Percentiles rank a stretch among this genome's conserved stretches.
These are phyloP conservation scores for Paracoccidioides lutzii DNA, from an alignment of 2,329 filamentous ascomycete species.

Conservation along the genomic window DNA sequence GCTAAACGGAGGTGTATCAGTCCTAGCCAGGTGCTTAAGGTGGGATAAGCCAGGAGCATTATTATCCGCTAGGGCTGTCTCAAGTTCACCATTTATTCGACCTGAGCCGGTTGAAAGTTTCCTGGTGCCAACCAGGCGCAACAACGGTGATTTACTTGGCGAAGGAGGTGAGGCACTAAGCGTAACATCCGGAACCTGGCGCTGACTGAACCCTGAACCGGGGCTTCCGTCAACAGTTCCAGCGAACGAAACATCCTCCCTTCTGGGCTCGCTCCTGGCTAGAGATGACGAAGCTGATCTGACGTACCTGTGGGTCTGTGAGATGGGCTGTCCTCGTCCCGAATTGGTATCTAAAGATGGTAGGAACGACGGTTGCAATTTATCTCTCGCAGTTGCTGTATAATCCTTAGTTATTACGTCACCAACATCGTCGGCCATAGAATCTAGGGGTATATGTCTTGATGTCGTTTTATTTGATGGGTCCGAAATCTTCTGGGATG, in stretches of 20 bases:
- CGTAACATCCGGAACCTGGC: background rate
- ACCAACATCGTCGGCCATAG: background rate
- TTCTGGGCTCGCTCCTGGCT: background rate
- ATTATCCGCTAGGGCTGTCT: background rate
- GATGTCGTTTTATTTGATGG: background rate
- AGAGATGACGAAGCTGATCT: background rate
- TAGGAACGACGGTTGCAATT: background rate
- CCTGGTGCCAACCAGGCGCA: background rate
- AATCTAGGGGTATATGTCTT: background rate
- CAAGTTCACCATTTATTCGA: background rate
- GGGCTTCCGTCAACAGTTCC: background rate
- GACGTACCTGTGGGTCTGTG: background rate
- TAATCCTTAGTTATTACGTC: background rate
- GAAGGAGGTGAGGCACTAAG: background rate
- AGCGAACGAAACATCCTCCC: background rate
- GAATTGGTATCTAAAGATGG: constrained; percentile 3
- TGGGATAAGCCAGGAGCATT: background rate
- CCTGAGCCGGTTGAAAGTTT: background rate
- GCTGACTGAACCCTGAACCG: background rate
- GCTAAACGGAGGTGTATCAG: background rate
- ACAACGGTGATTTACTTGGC: background rate
- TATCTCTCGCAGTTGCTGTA: background rate
- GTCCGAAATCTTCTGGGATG: background rate
- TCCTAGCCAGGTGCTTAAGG: background rate
- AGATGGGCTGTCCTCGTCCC: background rate